Conservation (phyloP, 257 asterid species). For the Prunella vulgaris region DNA sequence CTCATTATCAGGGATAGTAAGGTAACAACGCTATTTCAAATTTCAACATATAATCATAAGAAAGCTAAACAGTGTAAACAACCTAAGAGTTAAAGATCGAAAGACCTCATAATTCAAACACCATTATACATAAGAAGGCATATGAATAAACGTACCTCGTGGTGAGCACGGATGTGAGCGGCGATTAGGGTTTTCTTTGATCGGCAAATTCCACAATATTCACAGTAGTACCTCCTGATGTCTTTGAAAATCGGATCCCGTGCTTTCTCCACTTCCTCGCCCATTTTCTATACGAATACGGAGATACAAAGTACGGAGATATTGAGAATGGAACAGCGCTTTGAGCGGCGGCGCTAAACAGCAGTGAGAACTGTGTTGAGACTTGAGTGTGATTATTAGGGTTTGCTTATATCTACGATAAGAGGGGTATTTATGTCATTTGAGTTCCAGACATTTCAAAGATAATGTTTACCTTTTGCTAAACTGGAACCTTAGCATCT, state of each 20-base stretch:
- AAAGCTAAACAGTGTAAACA: background rate
- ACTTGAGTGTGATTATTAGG: too few species aligned
- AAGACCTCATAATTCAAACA: background rate
- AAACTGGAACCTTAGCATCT: background rate
- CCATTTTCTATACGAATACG: conserved; percentile 18
- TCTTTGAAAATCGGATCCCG: conserved; percentile 52
- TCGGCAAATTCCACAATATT: conserved; percentile 82
- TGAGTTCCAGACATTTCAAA: background rate
- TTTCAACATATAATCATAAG: background rate
- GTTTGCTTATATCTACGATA: background rate
- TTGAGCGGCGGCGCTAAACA: background rate
- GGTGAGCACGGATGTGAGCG: conserved; percentile 55
- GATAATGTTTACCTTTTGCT: background rate
- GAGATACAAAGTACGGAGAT: background rate
- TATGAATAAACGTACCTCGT: conserved; percentile 39
- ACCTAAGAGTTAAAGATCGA: background rate
- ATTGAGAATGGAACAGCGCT: background rate
- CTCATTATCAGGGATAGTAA: background rate
- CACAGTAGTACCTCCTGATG: conserved; percentile 67
- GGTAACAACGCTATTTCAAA: background rate
- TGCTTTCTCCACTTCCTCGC: conserved; percentile 23
- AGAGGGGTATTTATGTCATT: conserved; percentile 1
- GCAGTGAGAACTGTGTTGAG: too few species aligned
- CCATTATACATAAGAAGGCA: background rate
- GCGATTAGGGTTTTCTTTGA: conserved; percentile 76